Conservation (phyloP, 2,329 filamentous ascomycete species). For the Fusarium liriodendri region DNA sequence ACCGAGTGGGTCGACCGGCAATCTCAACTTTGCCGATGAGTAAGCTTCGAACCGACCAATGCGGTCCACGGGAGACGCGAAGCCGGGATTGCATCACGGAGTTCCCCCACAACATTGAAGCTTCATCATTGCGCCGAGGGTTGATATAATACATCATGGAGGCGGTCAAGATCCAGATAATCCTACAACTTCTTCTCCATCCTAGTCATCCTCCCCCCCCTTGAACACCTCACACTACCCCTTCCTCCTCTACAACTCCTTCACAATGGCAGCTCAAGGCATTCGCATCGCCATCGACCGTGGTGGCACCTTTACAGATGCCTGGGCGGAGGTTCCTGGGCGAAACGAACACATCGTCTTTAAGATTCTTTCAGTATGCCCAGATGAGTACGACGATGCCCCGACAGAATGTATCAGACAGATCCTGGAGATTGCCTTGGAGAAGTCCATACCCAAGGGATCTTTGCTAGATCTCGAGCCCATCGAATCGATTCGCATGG, state of each 20-base stretch:
- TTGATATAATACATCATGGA: slow-evolving; percentile 32
- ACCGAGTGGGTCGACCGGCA: slow-evolving; percentile 17
- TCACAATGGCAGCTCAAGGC: slow-evolving; percentile 36
- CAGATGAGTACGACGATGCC: slow-evolving; percentile 78
- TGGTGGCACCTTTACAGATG: slow-evolving; percentile 45
- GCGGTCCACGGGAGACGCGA: background rate
- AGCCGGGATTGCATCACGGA: background rate
- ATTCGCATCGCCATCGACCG: slow-evolving; percentile 45
- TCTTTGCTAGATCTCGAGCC: slow-evolving; percentile 49
- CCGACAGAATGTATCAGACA: slow-evolving; percentile 77
- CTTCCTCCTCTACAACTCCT: background rate
- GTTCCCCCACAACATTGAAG: slow-evolving; percentile 5
- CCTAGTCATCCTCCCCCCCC: background rate
- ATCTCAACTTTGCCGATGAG: slow-evolving; percentile 19
- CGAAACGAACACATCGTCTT: slow-evolving; percentile 38
- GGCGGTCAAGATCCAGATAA: slow-evolving; percentile 2
- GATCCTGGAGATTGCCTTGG: slow-evolving; percentile 50
- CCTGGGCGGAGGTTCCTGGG: slow-evolving; percentile 37
- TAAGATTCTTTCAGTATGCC: slow-evolving; percentile 64
- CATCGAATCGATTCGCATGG: slow-evolving; percentile 78
- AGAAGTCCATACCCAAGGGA: slow-evolving; percentile 48
- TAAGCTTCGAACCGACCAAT: slow-evolving; percentile 14
- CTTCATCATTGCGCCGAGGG: background rate
- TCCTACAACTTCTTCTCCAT: background rate
- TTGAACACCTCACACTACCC: background rate